Base-by-base conservation (phyloP, 1,284 basidiomycete genomes). In the Marasmius oreades region DNA sequence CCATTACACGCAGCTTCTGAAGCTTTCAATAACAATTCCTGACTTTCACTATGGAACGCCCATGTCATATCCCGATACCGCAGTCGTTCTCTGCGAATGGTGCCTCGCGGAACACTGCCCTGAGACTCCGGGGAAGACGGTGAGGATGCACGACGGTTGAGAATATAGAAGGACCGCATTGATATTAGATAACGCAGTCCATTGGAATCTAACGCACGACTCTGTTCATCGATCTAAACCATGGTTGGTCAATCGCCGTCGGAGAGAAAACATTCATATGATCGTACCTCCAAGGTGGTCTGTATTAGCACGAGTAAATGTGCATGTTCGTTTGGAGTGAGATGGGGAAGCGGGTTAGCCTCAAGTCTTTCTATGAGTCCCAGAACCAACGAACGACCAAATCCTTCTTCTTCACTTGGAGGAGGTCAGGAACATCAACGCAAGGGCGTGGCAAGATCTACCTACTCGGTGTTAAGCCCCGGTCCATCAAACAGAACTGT, bases 1-100 rank as follows among this genome's bases (percentile, higher is more conserved):
- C 85, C 86, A 22, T 78, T 79, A 62, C 90, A 94, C 5, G 91
- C 86, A 8, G 81, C 71, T 3, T 80, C 80, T 0, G 92, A 88
- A 2, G 86, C 85, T 23, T 80, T 77, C 34, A 98, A 69, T 12
- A 98, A 72, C 37, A 96, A 71, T 22, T 91, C 92, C 66, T 98
- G 94, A 64, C 86, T 92, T 69, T 96, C 90, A 67, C 94, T 97
- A 66, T 96, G 91, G 64, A 90, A 94, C 0, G 95, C 95, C 94
- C 95, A 98, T 8, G 96, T 80, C 73, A 95, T 92, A 68, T 98
- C 95, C 37, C 94, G 85, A 69, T 92, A 95, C 20, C 92, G 85
- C 51, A 96, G 77, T 14, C 92, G 85, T 59, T 86, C 82, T 63
- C 90, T 76, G 57, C 81, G 77, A 34, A 78, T 78, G 33, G 78